Base-by-base conservation (phyloP, 768 basidiomycete genomes). In the Sarcodon sp. region DNA sequence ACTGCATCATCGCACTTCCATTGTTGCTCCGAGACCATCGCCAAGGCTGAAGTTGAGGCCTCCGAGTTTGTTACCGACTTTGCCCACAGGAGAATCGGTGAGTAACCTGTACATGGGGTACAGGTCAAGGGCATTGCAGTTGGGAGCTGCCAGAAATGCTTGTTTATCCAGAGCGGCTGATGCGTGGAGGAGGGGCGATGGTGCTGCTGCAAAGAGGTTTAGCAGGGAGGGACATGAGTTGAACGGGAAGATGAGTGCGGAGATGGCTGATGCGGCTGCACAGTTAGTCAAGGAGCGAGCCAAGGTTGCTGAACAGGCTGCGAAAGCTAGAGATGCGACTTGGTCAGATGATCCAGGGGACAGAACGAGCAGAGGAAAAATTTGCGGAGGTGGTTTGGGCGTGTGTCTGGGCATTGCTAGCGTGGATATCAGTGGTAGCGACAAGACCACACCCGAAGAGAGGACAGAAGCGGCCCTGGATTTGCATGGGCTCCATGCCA, bases 121-220 rank as follows among this genome's bases (percentile, higher is more conserved):
- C 58, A 83, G 96, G 13, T 74, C 82, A 33, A 80, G 86, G 33
- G 92, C 89, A 21, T 72, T 98, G 49, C 87, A 96, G 57, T 79
- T 97, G 18, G 96, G 94, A 45, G 87, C 90, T 1, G 89, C 89
- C 33, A 73, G 96, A 35, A 98, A 98, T 56, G 90, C 90, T 12
- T 96, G 89, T 62, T 72, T 99, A 27, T 89, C 89, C 1, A 79
- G 91, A 39, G 96, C 96, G 10, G 94, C 96, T 3, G 92, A 96
- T 57, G 91, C 93, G 3, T 99, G 91, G 88, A 75, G 89, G 47
- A 75, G 90, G 2, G 93, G 94, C 1, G 96, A 99, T 55, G 94
- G 94, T 3, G 91, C 93, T 0, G 85, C 87, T 0, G 96, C 96
- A 35, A 96, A 97, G 65, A 72, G 90, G 43, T 98, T 94, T 67